These are phyloP conservation scores for Saccharomycopsis fodiens DNA, from an alignment of 805 yeast species.

Conservation along the genomic window DNA sequence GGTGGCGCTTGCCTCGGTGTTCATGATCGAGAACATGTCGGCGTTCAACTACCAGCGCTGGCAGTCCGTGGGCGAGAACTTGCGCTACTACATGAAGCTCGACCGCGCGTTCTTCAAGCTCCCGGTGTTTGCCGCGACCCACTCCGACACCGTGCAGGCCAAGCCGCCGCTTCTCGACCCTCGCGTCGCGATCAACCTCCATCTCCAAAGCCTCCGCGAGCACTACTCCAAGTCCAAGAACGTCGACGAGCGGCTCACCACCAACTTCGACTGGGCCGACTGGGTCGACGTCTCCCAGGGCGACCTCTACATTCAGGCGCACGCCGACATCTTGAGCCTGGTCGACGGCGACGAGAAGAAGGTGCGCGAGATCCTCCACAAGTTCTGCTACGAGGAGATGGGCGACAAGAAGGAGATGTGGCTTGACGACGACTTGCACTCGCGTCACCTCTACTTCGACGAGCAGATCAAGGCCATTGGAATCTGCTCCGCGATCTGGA, in stretches of 20 bases:
- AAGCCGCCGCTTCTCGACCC: slow-evolving; percentile 13
- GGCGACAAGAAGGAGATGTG: slow-evolving; percentile 23
- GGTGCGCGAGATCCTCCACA: slow-evolving; percentile 6
- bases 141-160: slow-evolving; percentile 2
- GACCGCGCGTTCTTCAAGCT: slow-evolving; percentile 15
- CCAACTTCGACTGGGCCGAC: slow-evolving; percentile 29
- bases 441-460: slow-evolving; percentile 17
- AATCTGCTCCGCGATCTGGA: slow-evolving; percentile 26
- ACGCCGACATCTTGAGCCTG: slow-evolving; percentile 21
- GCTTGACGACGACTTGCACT: slow-evolving; percentile 22
- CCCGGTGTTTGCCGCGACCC: slow-evolving; percentile 17
- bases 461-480: slow-evolving; percentile 26
- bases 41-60: slow-evolving; percentile 10
- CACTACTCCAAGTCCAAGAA: slow-evolving; percentile 2
- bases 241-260: background rate
- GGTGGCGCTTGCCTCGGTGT: slow-evolving; percentile 3
- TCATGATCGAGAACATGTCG: slow-evolving; percentile 3
- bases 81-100: slow-evolving; percentile 14
- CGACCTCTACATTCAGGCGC: slow-evolving; percentile 25
- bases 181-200: slow-evolving; percentile 10
- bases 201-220: slow-evolving; percentile 2
- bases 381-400: slow-evolving; percentile 23
- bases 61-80: slow-evolving; percentile 9
- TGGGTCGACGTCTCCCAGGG: slow-evolving; percentile 27
- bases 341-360: slow-evolving; percentile 10